Evolutionary conservation across 306 rosid species (phyloP).

Genomic region (Pterocarpus macrocarpus): DNA sequence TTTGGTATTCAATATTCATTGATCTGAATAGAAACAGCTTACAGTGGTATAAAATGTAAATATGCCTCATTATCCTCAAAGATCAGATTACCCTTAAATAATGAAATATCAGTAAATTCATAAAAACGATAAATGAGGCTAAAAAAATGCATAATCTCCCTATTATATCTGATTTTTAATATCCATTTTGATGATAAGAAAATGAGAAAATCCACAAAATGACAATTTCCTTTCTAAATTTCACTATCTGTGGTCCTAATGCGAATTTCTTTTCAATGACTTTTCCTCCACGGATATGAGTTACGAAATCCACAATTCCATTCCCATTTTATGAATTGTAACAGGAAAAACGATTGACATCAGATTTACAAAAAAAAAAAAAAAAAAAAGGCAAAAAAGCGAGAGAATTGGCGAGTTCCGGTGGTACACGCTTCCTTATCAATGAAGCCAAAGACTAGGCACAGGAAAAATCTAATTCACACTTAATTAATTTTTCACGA

Average conservation of each 20-base stretch:
- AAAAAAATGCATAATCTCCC: not conserved
- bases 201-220: not conserved
- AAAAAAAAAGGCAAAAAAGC: constrained; percentile 25
- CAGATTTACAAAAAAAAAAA: not conserved
- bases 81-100: not conserved
- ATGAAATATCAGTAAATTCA: not conserved
- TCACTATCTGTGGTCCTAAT: not conserved
- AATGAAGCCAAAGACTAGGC: constrained; percentile 31
- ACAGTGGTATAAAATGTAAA: too few species aligned
- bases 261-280: constrained; percentile 21
- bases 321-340: constrained; percentile 17
- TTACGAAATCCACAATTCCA: not conserved
- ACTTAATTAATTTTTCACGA: not conserved
- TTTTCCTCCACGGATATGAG: constrained; percentile 35
- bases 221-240: not conserved
- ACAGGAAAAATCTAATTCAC: constrained; percentile 45
- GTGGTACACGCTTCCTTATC: constrained; percentile 30
- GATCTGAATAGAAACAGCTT: too few species aligned
- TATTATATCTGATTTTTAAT: not conserved
- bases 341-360: constrained; percentile 22
- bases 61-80: too few species aligned
- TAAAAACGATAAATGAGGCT: not conserved
- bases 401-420: constrained; percentile 4
- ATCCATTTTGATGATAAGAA: not conserved
- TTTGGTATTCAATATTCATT: too few species aligned